Evolutionary conservation across 1,139 yeast species (phyloP).

Genomic region (Diutina ranongensis): DNA sequence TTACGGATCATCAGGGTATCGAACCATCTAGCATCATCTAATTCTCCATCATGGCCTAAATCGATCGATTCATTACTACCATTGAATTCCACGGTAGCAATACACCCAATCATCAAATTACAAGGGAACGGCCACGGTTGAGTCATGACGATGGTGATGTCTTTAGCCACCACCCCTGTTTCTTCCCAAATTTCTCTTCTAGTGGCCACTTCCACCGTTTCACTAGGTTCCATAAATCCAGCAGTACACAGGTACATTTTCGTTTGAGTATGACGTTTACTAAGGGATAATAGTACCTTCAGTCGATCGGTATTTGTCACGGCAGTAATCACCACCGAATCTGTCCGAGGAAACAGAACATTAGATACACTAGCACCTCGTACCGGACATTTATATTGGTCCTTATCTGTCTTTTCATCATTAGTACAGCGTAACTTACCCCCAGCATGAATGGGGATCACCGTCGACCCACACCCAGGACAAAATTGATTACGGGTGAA

Average conservation of each 20-base stretch:
- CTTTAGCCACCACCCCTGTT: constrained; percentile 65
- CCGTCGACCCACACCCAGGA: constrained; percentile 76
- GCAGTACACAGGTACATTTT: constrained; percentile 77
- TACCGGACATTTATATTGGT: constrained; percentile 36
- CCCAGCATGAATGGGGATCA: constrained; percentile 71
- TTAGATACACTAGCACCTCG: constrained; percentile 41
- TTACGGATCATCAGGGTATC: constrained; percentile 39
- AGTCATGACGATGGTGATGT: constrained; percentile 50
- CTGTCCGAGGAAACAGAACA: constrained; percentile 84
- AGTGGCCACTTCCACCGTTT: constrained; percentile 81
- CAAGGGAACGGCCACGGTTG: constrained; percentile 98
- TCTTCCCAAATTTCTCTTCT: constrained; percentile 92
- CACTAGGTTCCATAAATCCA: constrained; percentile 94
- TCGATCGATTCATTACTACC: constrained; percentile 50
- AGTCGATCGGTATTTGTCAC: constrained; percentile 50
- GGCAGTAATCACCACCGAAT: constrained; percentile 76
- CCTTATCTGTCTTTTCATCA: constrained; percentile 16
- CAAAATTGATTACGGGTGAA: constrained; percentile 62
- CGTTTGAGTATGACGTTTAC: constrained; percentile 38
- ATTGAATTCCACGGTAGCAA: constrained; percentile 60
- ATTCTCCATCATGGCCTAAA: constrained; percentile 74
- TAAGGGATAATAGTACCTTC: constrained; percentile 62
- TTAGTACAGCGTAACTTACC: constrained; percentile 59
- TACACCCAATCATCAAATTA: constrained; percentile 85
- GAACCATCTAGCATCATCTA: constrained; percentile 80